A percentile compares a stretch with the other conserved stretches of the same genome.
Conservation (phyloP, 495 filamentous ascomycete genomes). For the Parathielavia hyrcaniae region DNA sequence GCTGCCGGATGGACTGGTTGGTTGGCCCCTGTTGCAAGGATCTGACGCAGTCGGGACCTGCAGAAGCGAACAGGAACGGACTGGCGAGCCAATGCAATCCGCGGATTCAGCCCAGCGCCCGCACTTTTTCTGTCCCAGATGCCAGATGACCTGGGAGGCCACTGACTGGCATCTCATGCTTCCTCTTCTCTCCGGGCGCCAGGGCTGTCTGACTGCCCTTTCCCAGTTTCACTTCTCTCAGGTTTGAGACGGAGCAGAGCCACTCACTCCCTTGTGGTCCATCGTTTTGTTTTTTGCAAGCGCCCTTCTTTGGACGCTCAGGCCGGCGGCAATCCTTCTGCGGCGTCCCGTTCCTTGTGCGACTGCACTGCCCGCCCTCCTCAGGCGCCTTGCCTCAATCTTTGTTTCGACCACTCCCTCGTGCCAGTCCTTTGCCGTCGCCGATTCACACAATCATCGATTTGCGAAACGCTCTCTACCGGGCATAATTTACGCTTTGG, state of each 20-base stretch:
- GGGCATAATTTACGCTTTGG: neutral
- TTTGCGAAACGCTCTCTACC: neutral
- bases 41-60: constrained; percentile 14
- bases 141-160: neutral
- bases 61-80: constrained; percentile 6
- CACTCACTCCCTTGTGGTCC: constrained; percentile 14
- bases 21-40: constrained; percentile 17
- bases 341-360: neutral
- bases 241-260: constrained; percentile 16
- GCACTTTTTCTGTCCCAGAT: constrained; percentile 9
- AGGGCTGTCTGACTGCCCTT: constrained; percentile 11
- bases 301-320: neutral
- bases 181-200: neutral
- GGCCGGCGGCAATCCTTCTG: neutral
- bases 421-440: neutral
- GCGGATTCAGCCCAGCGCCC: constrained; percentile 9
- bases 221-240: constrained; percentile 16
- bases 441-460: neutral
- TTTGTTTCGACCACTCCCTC: neutral
- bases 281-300: neutral
- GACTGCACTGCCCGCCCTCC: neutral
- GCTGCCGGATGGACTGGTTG: neutral
- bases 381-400: neutral
- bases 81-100: constrained; percentile 13
- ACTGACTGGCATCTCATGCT: neutral